Evolutionary conservation across 1,139 yeast species (phyloP).

Genomic region (Pneumocystis carinii): DNA sequence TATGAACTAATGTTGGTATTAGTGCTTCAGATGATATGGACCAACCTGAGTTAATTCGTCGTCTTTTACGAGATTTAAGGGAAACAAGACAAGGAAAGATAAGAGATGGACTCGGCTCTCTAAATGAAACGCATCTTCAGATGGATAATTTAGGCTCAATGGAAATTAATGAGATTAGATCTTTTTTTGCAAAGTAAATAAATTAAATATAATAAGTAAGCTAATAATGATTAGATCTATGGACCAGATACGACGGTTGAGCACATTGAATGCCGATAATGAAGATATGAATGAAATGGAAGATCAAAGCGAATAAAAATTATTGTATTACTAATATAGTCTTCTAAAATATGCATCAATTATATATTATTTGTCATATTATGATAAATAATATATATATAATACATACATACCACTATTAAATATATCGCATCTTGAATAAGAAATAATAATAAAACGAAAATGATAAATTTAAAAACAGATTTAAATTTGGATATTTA

Average conservation of each 20-base stretch:
- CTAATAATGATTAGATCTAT: neutral
- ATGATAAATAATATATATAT: neutral
- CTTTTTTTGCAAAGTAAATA: conserved; percentile 69
- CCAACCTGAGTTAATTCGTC: conserved; percentile 47
- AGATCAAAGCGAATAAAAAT: neutral
- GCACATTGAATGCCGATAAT: neutral
- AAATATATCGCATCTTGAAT: neutral
- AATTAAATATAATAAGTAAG: conserved; percentile 42
- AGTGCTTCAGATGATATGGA: conserved; percentile 58
- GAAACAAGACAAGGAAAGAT: conserved; percentile 74
- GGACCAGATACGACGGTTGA: neutral
- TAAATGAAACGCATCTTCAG: conserved; percentile 73
- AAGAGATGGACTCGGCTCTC: conserved; percentile 56
- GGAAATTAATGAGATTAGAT: conserved; percentile 80
- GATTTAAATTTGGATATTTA: neutral
- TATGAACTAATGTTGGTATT: conserved; percentile 15
- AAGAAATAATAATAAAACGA: neutral
- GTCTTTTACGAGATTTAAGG: conserved; percentile 64
- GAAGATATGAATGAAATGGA: neutral
- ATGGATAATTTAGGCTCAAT: conserved; percentile 66
- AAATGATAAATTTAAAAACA: no score
- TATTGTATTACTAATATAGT: no score
- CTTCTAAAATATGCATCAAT: no score
- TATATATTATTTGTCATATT: no score
- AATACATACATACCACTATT: neutral